Evolutionary conservation across 1,284 basidiomycete species (phyloP), one percentile per base, ranked within the genome.

Genomic region (Trametes versicolor): DNA sequence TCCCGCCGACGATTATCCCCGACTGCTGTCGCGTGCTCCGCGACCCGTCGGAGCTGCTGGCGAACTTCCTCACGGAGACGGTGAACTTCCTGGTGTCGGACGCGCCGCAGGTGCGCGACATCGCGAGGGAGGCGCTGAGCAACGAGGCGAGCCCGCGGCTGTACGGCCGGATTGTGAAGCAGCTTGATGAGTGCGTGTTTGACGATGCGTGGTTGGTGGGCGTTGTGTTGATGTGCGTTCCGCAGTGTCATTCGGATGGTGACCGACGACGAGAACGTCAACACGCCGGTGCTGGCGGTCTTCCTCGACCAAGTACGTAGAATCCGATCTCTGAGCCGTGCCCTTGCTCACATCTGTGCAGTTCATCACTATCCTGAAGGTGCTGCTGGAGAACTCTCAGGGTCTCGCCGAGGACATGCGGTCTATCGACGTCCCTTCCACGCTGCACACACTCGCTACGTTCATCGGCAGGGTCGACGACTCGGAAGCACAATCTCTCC

Each of bases 51-150:
- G 81, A 82, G 4, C 78, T 90, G 12, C 83, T 94, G 17, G 83
- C 85, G 27, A 78, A 78, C 45, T 96, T 95, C 76, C 81, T 96
- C 34, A 82, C 82, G 21, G 86, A 90, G 64, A 83, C 94, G 39
- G 90, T 93, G n/a, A 87, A 88, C 51, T 79, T 92, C 52, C 79
- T 96, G 39, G 79, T 92, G 15, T 81, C 84, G 36, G 85, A 89
- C 23, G 85, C 87, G 57, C 81, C 89, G 3, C 82, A 87, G 55
- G 86, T 91, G 34, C 86, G 93, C 19, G 92, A 96, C 71, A 84
- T 88, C 6, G 91, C 92, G 4, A 87, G 89, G 72, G 93, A 95
- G 65, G 93, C 94, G 0, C 77, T 97, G 9, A 94, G 95, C 4
- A 82, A 83, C 9, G 95, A 97, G 73, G 79, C 96, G 32, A 91